Base-by-base conservation (phyloP, 106 monocot species). In the Amphibolis antarctica region DNA sequence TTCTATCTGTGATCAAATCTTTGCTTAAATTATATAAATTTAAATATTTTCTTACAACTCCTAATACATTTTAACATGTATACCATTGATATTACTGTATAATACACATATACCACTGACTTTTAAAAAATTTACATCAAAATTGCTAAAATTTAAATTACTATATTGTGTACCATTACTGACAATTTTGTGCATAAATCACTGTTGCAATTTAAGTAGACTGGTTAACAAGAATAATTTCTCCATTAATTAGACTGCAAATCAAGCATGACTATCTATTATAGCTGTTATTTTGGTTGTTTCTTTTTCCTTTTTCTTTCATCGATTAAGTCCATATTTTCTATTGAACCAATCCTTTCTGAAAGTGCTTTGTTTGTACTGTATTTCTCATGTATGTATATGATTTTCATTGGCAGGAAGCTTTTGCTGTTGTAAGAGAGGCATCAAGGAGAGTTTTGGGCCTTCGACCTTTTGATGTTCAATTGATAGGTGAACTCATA, bases 381-480 rank as follows among this genome's bases (percentile, higher is more conserved):
- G 36, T 28, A 60, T 63, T 46, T 11, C 44, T 44, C 46, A 31
- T 42, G 36, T 22, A 63, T 24, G 25, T 46, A 10, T n/a, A 46
- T 24, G 23, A 60, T 18, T 21, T 21, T 43, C 24, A 44, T 63
- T 44, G 19, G 25, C 45, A 96, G 89, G 89, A 96, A 86, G 94
- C 89, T 71, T 96, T 96, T 84, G 79, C 89, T 58, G 78, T 89
- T 14, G 89, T 96, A 46, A 89, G 94, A 74, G 94, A 96, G 53
- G 94, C 85, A 68, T 96, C 94, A 13, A 90, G 80, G 65, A 86
- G 94, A 77, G 84, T 96, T 68, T 70, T 96, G 56, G 94, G 94
- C 22, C 83, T 96, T 63, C 89, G 94, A 15, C 94, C 89, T 46
- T 96, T 96, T 69, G 94, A 96, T 78, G 94, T 96, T 21, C 94